Conservation (phyloP, 176 grass and related monocot genomes). For the Oryza longistaminata region DNA sequence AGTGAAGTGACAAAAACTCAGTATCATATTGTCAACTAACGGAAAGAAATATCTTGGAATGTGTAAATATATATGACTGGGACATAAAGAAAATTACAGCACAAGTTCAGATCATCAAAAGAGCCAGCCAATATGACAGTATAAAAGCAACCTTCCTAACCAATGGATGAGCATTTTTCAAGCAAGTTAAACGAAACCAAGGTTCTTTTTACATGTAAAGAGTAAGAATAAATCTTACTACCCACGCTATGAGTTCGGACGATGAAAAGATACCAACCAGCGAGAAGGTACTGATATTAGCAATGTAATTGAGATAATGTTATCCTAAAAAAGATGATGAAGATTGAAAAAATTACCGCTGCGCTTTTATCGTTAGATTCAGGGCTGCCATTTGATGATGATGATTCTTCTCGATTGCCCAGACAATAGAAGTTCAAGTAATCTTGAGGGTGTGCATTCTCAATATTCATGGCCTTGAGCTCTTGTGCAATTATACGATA, state of each 20-base stretch:
- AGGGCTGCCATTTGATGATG: conserved; percentile 30
- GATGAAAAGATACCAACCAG: neutral
- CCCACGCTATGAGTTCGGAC: neutral
- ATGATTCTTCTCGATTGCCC: conserved; percentile 71
- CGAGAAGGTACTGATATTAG: neutral
- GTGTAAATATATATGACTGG: neutral
- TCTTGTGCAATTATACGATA: conserved; percentile 81
- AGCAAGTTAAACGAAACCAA: neutral
- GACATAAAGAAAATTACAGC: conserved; percentile 7
- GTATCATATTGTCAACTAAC: neutral
- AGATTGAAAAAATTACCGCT: conserved; percentile 53
- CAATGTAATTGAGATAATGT: neutral
- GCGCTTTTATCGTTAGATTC: conserved; percentile 63
- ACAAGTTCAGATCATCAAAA: neutral
- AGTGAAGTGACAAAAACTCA: neutral
- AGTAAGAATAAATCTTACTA: neutral
- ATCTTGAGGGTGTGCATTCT: conserved; percentile 65
- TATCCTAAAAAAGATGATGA: conserved; percentile 22
- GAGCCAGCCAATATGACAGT: neutral
- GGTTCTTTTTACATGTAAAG: neutral
- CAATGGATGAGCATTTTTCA: neutral
- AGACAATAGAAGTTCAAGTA: conserved; percentile 99
- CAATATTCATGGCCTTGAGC: conserved; percentile 69
- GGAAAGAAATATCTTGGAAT: neutral
- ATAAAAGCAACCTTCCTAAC: conserved; percentile 9